Evolutionary conservation across 768 basidiomycete species (phyloP), one percentile per base, ranked within the genome.

Genomic region (Collybia sordida): DNA sequence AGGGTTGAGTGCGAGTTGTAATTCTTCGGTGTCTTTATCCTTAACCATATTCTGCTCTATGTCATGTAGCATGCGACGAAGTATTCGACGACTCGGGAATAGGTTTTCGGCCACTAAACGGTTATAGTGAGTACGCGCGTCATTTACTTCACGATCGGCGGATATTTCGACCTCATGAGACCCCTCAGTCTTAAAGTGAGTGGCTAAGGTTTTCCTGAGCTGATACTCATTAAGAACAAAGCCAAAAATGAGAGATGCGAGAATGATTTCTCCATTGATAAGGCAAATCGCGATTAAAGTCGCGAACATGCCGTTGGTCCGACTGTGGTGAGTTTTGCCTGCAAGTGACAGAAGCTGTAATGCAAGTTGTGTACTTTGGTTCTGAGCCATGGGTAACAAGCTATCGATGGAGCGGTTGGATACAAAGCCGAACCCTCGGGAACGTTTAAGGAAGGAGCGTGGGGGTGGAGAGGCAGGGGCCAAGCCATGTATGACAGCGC

Each of bases 201-300:
- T 18, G 4, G 45, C 23, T 11, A 25, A 37, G 19, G 36, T 25
- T 17, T 36, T 36, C 22, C 38, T 37, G 22, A 38, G 49, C 59
- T 87, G 79, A 72, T 77, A 86, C 24, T 89, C 85, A 54, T 85
- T 80, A 37, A 88, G 66, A 17, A 88, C 60, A 36, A 81, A 65
- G 1, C 77, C 85, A 49, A 91, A 88, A 4, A 90, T 67, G 22
- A 91, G 66, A 1, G 86, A 84, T 0, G 81, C 89, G n/a, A 88
- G 73, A 35, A 92, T 75, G 42, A 93, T 82, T 61, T 93, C 90
- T 21, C 88, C 88, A 43, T 92, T 88, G 34, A 90, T 62, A 17
- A 93, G 70, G 49, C 85, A 87, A 7, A 84, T 75, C 3, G 77
- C 70, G 54, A 91, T 72, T 42, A 90, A 65, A 1, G 73, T 71